Conservation (phyloP, 768 basidiomycete species). For the Suillus luteus region DNA sequence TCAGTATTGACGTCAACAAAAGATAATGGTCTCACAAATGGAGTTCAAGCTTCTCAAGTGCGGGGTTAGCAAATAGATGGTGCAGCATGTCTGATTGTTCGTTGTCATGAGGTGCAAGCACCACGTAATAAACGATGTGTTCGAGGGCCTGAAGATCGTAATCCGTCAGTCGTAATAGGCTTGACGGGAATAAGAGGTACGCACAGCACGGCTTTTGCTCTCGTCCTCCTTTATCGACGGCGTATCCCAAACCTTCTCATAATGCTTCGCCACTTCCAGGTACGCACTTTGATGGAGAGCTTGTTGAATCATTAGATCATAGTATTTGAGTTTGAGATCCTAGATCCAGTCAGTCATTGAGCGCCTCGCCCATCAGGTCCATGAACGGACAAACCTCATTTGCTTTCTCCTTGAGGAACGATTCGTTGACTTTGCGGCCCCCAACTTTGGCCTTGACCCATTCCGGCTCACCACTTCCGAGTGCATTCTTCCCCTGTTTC, state of each 20-base stretch:
- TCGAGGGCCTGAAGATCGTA: slow-evolving; percentile 70
- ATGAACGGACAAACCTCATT: slow-evolving; percentile 67
- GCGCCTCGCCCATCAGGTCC: slow-evolving; percentile 8
- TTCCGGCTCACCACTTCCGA: slow-evolving; percentile 79
- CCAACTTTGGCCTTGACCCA: slow-evolving; percentile 94
- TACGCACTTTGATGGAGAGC: slow-evolving; percentile 84
- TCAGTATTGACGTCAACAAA: slow-evolving; percentile 12
- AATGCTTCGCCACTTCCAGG: slow-evolving; percentile 93
- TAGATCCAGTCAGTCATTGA: slow-evolving; percentile 34
- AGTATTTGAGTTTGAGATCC: slow-evolving; percentile 96
- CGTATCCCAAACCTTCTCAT: slow-evolving; percentile 97
- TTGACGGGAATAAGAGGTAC: slow-evolving; percentile 26
- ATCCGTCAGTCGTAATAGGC: slow-evolving; percentile 10
- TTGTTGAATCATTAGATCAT: slow-evolving; percentile 95
- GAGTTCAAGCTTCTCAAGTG: slow-evolving; percentile 75
- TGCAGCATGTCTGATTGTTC: slow-evolving; percentile 98
- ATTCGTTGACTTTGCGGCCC: slow-evolving; percentile 91
- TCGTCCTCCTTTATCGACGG: slow-evolving; percentile 89
- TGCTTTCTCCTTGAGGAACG: slow-evolving; percentile 84
- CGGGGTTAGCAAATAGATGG: slow-evolving; percentile 78
- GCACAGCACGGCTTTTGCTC: slow-evolving; percentile 66
- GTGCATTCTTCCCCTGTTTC: slow-evolving; percentile 55
- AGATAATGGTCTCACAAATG: slow-evolving; percentile 63
- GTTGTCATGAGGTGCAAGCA: slow-evolving; percentile 92
- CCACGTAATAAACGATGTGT: slow-evolving; percentile 92